Evolutionary conservation across 768 basidiomycete genomes (phyloP), one percentile per base, ranked within the genome.

Genomic region (Candolleomyces efflorescens): DNA sequence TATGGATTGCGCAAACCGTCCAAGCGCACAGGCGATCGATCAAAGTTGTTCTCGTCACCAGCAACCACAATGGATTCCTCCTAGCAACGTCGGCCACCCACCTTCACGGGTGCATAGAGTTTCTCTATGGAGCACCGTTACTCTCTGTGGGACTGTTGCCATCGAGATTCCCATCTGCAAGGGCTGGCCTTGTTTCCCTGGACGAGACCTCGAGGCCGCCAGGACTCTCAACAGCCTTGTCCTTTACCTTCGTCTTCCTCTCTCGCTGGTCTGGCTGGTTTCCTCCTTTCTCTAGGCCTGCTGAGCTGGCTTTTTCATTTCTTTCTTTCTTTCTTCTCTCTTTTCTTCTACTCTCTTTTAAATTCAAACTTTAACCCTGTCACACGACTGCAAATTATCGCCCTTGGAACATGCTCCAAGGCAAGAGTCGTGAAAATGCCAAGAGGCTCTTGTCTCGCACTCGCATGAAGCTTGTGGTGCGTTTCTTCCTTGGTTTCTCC

Each of bases 391-490:
- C 7, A 32, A 32, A 7, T 32, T 32, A 11, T n/a, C n/a, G n/a
- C n/a, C 32, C 32, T 32, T 32, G 32, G 41, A 53, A 6, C 12
- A 53, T 53, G 51, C 32, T 53, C 36, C 27, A n/a, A 18, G 51
- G 51, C 36, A n/a, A 20, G 32, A 53, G 32, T 27, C 27, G 51
- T 27, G n/a, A 53, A 32, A 10, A 18, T 39, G 51, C 37, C 51
- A 53, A 53, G 51, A 32, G 37, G 36, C 51, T 53, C 22, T n/a
- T 53, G 26, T 66, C 62, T 58, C 59, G 62, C 43, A 64, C 62
- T 47, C 64, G 61, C 58, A 61, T 67, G 22, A 71, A 69, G 50
- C 56, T 71, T 36, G 52, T 71, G 55, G 73, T 74, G 52, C 38
- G 69, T 64, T 51, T 6, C 12, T n/a, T 23, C 22, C 45, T 44